Conservation (phyloP, 495 filamentous ascomycete species). For the Aspergillus carlsbadensis region DNA sequence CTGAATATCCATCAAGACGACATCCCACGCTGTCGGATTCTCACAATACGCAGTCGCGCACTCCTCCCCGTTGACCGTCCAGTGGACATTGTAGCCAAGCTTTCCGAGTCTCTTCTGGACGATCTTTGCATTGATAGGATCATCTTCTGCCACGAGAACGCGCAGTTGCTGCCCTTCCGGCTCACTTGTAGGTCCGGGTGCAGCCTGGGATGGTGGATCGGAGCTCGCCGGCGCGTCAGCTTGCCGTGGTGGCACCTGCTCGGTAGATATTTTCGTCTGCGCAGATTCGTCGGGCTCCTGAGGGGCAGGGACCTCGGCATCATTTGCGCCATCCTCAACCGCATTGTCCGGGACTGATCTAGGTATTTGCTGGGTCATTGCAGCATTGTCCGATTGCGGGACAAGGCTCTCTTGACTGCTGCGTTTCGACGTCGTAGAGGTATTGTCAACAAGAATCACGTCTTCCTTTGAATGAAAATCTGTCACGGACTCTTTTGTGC, state of each 20-base stretch:
- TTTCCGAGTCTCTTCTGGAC: slow-evolving; percentile 82
- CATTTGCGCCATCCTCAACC: not conserved
- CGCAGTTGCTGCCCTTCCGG: slow-evolving; percentile 20
- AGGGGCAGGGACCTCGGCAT: not conserved
- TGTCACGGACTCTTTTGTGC: slow-evolving; percentile 13
- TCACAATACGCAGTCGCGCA: slow-evolving; percentile 70
- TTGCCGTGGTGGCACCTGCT: not conserved
- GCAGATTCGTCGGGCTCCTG: not conserved
- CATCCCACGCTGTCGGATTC: slow-evolving; percentile 62
- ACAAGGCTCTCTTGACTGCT: not conserved
- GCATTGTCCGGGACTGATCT: not conserved
- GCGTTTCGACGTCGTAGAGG: not conserved
- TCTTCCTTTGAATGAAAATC: slow-evolving; percentile 28
- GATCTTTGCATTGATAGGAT: slow-evolving; percentile 89
- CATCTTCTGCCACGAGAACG: slow-evolving; percentile 87
- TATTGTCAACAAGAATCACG: slow-evolving; percentile 31
- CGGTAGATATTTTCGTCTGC: not conserved
- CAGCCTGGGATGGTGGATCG: not conserved
- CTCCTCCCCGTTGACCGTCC: slow-evolving; percentile 84
- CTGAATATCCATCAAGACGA: slow-evolving; percentile 97
- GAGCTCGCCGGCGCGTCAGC: not conserved
- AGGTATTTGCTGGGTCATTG: not conserved
- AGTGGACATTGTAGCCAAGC: slow-evolving; percentile 66
- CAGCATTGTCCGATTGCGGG: not conserved
- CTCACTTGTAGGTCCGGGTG: not conserved